Evolutionary conservation across 495 filamentous ascomycete genomes (phyloP).

Genomic region (Daldinia decipiens): DNA sequence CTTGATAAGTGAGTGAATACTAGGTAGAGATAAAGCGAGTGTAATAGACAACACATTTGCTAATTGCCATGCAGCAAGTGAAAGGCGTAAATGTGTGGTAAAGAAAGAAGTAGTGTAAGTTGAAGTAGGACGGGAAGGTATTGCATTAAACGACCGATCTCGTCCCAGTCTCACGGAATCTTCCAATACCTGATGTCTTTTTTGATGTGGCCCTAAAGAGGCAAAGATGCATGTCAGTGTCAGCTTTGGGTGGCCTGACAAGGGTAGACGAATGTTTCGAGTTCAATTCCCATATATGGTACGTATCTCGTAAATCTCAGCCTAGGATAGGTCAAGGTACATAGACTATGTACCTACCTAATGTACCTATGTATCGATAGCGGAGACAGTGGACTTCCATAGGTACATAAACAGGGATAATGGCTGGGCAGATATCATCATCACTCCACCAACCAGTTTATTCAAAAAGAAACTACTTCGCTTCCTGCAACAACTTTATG

Average conservation of each 20-base stretch:
- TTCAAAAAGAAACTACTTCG: constrained; percentile 24
- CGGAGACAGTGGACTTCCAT: background rate
- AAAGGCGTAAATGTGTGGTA: constrained; percentile 4
- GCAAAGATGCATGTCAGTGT: constrained; percentile 44
- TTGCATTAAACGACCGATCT: constrained; percentile 36
- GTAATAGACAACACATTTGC: constrained; percentile 9
- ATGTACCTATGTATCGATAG: too few relatives aligned
- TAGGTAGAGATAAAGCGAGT: constrained; percentile 8
- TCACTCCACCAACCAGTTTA: constrained; percentile 25
- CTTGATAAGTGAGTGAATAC: constrained; percentile 22
- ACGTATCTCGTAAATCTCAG: constrained; percentile 1
- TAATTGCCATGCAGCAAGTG: background rate
- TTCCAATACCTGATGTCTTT: constrained; percentile 26
- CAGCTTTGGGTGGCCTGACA: constrained; percentile 44
- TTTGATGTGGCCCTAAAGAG: constrained; percentile 27
- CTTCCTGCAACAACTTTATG: constrained; percentile 26
- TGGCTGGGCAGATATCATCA: constrained; percentile 47
- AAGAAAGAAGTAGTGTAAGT: constrained; percentile 14
- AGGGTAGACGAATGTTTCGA: constrained; percentile 33
- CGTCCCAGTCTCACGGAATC: constrained; percentile 28
- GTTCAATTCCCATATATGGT: background rate
- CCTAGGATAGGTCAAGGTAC: background rate
- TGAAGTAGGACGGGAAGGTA: constrained; percentile 14
- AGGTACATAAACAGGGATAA: constrained; percentile 35
- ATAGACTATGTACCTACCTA: too few relatives aligned